Percentiles rank a stretch among this genome's conserved stretches.
These are phyloP conservation scores for Didymella pinodella DNA, from an alignment of 2,329 filamentous ascomycete genomes.

Conservation along the genomic window DNA sequence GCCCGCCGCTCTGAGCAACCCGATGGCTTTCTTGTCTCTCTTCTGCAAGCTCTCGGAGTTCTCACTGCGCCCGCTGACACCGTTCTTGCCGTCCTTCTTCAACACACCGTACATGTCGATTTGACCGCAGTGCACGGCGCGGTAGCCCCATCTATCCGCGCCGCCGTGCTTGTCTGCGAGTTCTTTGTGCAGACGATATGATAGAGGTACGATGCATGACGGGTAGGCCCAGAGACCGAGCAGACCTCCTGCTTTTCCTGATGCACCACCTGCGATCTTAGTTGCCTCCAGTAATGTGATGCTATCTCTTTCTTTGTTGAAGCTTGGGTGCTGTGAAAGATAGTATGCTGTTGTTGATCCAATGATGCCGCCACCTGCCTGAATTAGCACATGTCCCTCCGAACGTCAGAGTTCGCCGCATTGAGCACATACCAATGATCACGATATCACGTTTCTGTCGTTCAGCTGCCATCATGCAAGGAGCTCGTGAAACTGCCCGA, in stretches of 20 bases:
- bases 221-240: conserved; percentile 94
- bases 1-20: conserved; percentile 63
- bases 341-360: conserved; percentile 92
- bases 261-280: conserved; percentile 86
- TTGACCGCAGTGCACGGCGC: conserved; percentile 77
- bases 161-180: conserved; percentile 86
- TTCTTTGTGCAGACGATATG: conserved; percentile 82
- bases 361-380: conserved; percentile 85
- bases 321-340: conserved; percentile 83
- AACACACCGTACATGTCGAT: conserved; percentile 60
- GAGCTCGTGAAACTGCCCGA: conserved; percentile 25
- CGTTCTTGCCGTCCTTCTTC: conserved; percentile 35
- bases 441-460: conserved; percentile 45
- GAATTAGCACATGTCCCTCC: conserved; percentile 4
- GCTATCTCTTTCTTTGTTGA: conserved; percentile 74
- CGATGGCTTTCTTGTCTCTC: conserved; percentile 59
- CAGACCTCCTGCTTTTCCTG: conserved; percentile 91
- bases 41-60: conserved; percentile 64
- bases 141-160: conserved; percentile 83
- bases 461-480: conserved; percentile 38
- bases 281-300: conserved; percentile 89
- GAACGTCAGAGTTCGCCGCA: background rate
- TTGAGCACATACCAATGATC: conserved; percentile 40
- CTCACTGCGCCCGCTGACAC: background rate
- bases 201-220: conserved; percentile 80